Conservation (phyloP, 352 stramenopile genomes). For the Phytophthora vignae region DNA sequence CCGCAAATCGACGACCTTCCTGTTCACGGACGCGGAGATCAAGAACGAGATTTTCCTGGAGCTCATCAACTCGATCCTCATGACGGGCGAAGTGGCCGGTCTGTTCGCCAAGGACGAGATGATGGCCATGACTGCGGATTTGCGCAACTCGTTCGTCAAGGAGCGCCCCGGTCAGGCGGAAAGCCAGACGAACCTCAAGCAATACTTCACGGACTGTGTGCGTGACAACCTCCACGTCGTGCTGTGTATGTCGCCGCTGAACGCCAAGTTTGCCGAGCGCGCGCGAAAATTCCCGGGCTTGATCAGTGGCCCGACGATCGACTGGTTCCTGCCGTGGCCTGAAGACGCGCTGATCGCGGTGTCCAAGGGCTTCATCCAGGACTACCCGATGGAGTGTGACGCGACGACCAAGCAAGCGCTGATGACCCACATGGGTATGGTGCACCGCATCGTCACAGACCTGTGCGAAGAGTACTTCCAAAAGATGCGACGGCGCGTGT, state of each 20-base stretch:
- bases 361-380: constrained; percentile 96
- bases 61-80: constrained; percentile 98
- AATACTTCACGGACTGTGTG: constrained; percentile 98
- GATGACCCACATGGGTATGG: constrained; percentile 98
- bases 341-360: constrained; percentile 98
- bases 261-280: constrained; percentile 97
- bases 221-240: constrained; percentile 99
- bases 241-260: constrained; percentile 99
- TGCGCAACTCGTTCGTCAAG: constrained; percentile 95
- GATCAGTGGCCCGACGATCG: constrained; percentile 97
- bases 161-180: constrained; percentile 95
- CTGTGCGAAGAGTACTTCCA: constrained; percentile 98
- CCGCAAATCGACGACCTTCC: constrained; percentile 96
- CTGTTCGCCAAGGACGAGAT: constrained; percentile 99
- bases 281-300: constrained; percentile 98
- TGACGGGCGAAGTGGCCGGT: constrained; percentile 98
- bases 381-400: constrained; percentile 96
- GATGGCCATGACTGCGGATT: constrained; percentile 98
- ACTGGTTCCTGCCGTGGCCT: constrained; percentile 99
- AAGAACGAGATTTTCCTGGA: constrained; percentile 99
- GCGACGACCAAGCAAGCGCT: constrained; percentile 86
- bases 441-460: constrained; percentile 97
- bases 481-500: constrained; percentile 97
- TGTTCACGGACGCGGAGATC: constrained; percentile 99
- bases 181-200: constrained; percentile 96